Evolutionary conservation across 208 protist genomes (phyloP).

Genomic region (Crithidia thermophila): DNA sequence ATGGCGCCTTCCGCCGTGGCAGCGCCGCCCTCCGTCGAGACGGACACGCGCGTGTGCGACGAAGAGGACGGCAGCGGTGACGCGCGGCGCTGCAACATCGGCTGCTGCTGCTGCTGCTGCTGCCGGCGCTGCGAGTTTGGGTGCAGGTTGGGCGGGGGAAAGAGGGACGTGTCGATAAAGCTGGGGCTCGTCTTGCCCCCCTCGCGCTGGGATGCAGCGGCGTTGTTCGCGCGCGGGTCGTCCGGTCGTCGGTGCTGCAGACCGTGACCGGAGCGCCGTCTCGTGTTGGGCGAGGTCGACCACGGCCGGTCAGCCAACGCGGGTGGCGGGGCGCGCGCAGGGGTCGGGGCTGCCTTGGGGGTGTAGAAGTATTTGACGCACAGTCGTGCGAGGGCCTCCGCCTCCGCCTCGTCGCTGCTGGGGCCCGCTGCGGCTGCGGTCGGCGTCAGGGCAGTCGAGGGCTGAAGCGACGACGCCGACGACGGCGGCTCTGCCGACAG

Average conservation of each 20-base stretch:
- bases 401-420: conserved; percentile 7
- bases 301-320: background rate
- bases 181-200: background rate
- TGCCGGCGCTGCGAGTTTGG: background rate
- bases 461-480: too few species aligned
- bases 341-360: background rate
- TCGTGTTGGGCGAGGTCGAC: background rate
- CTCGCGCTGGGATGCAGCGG: too few species aligned
- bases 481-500: too few species aligned
- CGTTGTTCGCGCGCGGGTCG: too few species aligned
- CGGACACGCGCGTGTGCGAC: background rate
- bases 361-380: conserved; percentile 28
- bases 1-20: conserved; percentile 1
- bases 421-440: background rate
- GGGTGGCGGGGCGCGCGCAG: background rate
- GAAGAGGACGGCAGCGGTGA: conserved; percentile 4
- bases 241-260: background rate
- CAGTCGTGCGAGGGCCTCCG: conserved; percentile 18
- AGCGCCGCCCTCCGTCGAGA: background rate
- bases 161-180: conserved; percentile 1
- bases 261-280: background rate
- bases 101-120: conserved; percentile 3
- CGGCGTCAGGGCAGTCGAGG: too few species aligned
- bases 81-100: background rate
- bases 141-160: conserved; percentile 11